Evolutionary conservation across 805 yeast species (phyloP).

Genomic region (Starmerella sp.): DNA sequence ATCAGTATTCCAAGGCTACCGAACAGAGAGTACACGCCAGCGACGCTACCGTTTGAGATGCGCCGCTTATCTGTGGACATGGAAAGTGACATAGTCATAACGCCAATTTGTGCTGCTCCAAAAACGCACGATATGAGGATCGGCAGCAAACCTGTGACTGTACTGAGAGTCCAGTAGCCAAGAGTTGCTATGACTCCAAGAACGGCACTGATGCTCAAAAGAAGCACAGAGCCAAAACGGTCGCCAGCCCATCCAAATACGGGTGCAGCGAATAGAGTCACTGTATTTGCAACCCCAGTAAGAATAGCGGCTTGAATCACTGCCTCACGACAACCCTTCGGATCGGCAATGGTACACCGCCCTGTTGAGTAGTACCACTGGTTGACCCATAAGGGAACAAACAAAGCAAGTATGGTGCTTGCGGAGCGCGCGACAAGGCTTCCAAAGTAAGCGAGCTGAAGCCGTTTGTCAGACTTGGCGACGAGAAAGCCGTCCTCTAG

Average conservation of each 20-base stretch:
- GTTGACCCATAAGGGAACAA: conserved; percentile 53
- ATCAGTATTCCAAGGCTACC: conserved; percentile 60
- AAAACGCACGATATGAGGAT: conserved; percentile 36
- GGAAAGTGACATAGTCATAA: conserved; percentile 53
- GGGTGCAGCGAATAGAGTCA: conserved; percentile 51
- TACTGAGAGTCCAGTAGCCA: conserved; percentile 20
- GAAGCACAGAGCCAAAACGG: conserved; percentile 30
- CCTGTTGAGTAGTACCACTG: conserved; percentile 44
- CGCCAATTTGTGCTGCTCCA: conserved; percentile 54
- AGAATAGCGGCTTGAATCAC: conserved; percentile 55
- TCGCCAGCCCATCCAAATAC: conserved; percentile 52
- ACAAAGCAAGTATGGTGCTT: conserved; percentile 46
- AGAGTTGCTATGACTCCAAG: conserved; percentile 21
- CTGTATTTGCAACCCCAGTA: conserved; percentile 54
- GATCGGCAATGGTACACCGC: conserved; percentile 32
- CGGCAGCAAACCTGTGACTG: conserved; percentile 32
- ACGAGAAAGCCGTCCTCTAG: conserved; percentile 39
- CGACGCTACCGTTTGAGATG: conserved; percentile 46
- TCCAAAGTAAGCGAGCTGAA: conserved; percentile 49
- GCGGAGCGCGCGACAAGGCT: conserved; percentile 54
- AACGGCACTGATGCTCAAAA: conserved; percentile 25
- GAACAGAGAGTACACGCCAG: conserved; percentile 56
- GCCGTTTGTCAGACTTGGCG: conserved; percentile 37
- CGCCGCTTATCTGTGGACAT: conserved; percentile 39
- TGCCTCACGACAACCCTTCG: conserved; percentile 46